Conservation (phyloP, 371 early-diverging fungal species). For the Mortierella sp. region DNA sequence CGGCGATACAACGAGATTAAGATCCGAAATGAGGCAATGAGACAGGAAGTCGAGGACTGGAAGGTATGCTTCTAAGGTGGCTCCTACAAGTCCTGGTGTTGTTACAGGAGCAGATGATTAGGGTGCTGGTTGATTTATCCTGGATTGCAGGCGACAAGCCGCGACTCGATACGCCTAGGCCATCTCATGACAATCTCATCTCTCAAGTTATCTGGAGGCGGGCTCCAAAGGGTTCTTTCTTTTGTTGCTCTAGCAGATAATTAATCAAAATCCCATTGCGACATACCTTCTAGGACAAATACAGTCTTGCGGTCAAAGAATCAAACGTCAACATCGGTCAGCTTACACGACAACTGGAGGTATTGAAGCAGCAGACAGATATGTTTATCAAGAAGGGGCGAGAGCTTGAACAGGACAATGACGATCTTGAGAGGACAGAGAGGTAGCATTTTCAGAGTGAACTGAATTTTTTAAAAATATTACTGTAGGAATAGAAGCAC, state of each 20-base stretch:
- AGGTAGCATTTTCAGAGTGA: conserved; percentile 45
- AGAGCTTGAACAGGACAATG: conserved; percentile 83
- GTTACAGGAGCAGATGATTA: too few species aligned
- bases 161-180: too few species aligned
- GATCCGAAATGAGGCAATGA: conserved; percentile 64
- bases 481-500: too few species aligned
- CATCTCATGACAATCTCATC: too few species aligned
- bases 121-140: too few species aligned
- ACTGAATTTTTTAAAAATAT: background rate
- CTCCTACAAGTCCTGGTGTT: too few species aligned
- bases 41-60: conserved; percentile 78
- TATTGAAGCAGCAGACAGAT: conserved; percentile 76
- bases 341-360: conserved; percentile 82
- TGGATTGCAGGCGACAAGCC: too few species aligned
- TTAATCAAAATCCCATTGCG: background rate
- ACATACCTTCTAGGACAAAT: conserved; percentile 53
- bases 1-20: conserved; percentile 68
- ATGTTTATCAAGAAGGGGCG: conserved; percentile 78
- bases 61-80: conserved; percentile 59
- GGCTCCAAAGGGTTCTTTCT: background rate
- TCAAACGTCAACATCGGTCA: conserved; percentile 70
- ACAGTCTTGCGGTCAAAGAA: conserved; percentile 62
- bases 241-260: background rate
- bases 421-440: conserved; percentile 80
- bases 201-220: too few species aligned